Percentiles rank a stretch among this genome's conserved stretches.
Conservation (phyloP, 805 yeast genomes). For the Pichia nakasei region DNA sequence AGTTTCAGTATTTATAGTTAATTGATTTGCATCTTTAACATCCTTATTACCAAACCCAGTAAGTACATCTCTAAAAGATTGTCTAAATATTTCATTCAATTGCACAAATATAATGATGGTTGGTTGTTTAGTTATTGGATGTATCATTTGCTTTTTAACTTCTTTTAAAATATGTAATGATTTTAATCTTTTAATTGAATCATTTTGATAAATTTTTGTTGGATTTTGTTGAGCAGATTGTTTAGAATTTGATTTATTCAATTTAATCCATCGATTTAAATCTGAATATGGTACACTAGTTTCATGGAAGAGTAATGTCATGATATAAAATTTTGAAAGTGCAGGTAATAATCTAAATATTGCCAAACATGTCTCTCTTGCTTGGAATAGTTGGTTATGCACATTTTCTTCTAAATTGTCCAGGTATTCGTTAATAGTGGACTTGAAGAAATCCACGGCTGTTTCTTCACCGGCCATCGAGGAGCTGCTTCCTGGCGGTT, state of each 20-base stretch:
- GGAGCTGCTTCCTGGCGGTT: slow-evolving; percentile 1
- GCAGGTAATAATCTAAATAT: slow-evolving; percentile 85
- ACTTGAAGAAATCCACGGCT: slow-evolving; percentile 37
- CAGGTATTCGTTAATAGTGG: slow-evolving; percentile 78
- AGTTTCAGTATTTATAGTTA: slow-evolving; percentile 25
- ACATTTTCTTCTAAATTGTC: slow-evolving; percentile 84
- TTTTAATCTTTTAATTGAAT: slow-evolving; percentile 69
- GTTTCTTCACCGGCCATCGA: slow-evolving; percentile 1
- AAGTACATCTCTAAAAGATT: slow-evolving; percentile 70
- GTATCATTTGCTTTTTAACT: slow-evolving; percentile 24
- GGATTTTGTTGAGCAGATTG: slow-evolving; percentile 19
- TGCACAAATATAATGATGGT: slow-evolving; percentile 30
- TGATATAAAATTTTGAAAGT: slow-evolving; percentile 78
- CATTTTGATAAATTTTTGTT: slow-evolving; percentile 48
- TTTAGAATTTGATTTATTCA: slow-evolving; percentile 3
- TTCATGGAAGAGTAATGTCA: slow-evolving; percentile 80
- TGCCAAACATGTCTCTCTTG: slow-evolving; percentile 92
- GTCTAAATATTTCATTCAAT: slow-evolving; percentile 65
- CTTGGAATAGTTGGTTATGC: slow-evolving; percentile 71
- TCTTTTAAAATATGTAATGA: slow-evolving; percentile 70
- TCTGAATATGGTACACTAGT: slow-evolving; percentile 58
- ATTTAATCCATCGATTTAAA: slow-evolving; percentile 62
- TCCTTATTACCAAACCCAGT: slow-evolving; percentile 44
- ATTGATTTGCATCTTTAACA: neutral
- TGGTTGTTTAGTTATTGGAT: slow-evolving; percentile 28